Percentiles rank a stretch among this genome's conserved stretches.
Evolutionary conservation across 441 rosid species (phyloP).

Genomic region (Metrosideros polymorpha): DNA sequence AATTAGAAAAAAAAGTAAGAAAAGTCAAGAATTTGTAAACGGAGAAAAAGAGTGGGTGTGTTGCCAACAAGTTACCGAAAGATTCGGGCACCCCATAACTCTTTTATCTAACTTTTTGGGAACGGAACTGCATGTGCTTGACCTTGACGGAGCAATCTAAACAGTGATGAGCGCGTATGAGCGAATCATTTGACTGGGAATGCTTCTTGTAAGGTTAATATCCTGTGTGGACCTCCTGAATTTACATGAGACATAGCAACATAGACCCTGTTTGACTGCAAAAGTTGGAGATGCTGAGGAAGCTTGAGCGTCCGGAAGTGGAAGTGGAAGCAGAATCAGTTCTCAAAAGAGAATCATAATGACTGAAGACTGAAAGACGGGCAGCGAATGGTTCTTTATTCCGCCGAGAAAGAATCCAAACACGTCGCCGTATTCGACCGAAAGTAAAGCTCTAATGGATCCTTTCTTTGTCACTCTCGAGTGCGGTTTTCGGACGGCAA

Average conservation of each 20-base stretch:
- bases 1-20: too few relatives aligned
- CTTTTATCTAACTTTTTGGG: neutral
- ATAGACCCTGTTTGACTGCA: neutral
- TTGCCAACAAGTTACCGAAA: too few relatives aligned
- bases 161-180: neutral
- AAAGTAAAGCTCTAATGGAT: neutral
- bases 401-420: neutral
- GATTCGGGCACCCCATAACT: too few relatives aligned
- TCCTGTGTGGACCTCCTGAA: neutral
- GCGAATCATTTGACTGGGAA: neutral
- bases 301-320: neutral
- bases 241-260: neutral
- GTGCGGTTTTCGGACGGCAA: too few relatives aligned
- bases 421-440: neutral
- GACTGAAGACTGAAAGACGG: neutral
- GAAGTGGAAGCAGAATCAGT: neutral
- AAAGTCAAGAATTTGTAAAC: too few relatives aligned
- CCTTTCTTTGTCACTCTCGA: neutral
- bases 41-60: too few relatives aligned
- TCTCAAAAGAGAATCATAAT: neutral
- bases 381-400: neutral
- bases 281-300: neutral
- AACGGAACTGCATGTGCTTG: neutral
- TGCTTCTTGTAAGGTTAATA: neutral
- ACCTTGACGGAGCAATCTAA: neutral